phyloP scores from a whole-genome alignment of 2,329 filamentous ascomycete genomes.

The Paraphoma sp. region DNA sequence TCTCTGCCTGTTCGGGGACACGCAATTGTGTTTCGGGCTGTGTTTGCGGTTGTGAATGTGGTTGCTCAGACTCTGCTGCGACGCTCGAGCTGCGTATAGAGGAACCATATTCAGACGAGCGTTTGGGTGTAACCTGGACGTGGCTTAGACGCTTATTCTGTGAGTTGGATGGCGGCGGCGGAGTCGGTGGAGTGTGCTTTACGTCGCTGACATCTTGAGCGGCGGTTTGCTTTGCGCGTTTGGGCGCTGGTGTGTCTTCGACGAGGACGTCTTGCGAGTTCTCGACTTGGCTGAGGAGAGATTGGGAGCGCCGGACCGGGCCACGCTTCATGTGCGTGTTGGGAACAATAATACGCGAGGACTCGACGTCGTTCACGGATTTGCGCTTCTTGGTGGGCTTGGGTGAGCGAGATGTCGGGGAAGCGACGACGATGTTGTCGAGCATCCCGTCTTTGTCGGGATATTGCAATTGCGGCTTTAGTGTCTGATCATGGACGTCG shows the following conservation, averaged over 20 bases:
- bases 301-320: conserved; percentile 33
- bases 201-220: conserved; percentile 42
- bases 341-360: conserved; percentile 6
- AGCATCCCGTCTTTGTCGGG: conserved; percentile 42
- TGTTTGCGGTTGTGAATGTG: neutral
- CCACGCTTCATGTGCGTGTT: conserved; percentile 31
- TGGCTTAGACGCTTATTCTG: conserved; percentile 34
- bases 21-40: neutral
- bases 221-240: conserved; percentile 28
- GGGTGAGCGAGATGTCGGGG: conserved; percentile 5
- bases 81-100: neutral
- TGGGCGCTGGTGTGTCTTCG: conserved; percentile 38
- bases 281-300: conserved; percentile 37
- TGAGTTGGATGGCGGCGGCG: neutral
- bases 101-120: conserved; percentile 1
- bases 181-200: conserved; percentile 17
- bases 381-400: conserved; percentile 26
- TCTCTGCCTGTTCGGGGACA: neutral
- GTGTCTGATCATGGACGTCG: conserved; percentile 2
- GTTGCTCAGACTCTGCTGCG: neutral
- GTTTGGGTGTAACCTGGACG: conserved; percentile 31
- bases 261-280: conserved; percentile 27
- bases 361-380: conserved; percentile 14
- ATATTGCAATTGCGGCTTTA: neutral
- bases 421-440: conserved; percentile 51